Evolutionary conservation across 2,329 filamentous ascomycete species (phyloP).

Genomic region (Botrytis squamosa): DNA sequence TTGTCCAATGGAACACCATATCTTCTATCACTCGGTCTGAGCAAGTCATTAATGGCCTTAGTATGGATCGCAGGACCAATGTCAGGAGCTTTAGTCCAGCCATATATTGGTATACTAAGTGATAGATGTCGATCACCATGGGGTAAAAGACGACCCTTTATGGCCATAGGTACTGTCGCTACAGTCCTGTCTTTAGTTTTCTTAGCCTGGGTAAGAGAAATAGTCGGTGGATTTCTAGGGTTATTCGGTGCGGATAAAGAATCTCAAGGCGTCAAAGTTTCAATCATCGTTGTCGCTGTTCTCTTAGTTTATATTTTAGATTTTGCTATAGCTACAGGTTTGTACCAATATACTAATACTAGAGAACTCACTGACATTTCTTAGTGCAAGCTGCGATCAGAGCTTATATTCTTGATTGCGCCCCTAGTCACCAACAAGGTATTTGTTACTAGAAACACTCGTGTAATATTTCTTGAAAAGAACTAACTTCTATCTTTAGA

Average conservation of each 20-base stretch:
- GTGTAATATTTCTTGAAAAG: neutral
- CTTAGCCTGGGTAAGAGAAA: constrained; percentile 72
- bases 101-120: constrained; percentile 78
- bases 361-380: constrained; percentile 22
- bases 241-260: constrained; percentile 70
- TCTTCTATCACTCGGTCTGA: constrained; percentile 75
- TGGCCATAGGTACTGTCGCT: constrained; percentile 66
- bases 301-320: constrained; percentile 87
- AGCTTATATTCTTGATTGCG: constrained; percentile 91
- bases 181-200: constrained; percentile 67
- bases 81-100: constrained; percentile 76
- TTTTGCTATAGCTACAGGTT: constrained; percentile 90
- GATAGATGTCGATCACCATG: constrained; percentile 72
- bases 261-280: constrained; percentile 61
- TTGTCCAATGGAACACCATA: constrained; percentile 89
- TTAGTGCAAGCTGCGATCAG: constrained; percentile 84
- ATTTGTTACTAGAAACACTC: constrained; percentile 22
- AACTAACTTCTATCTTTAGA: constrained; percentile 26
- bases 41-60: constrained; percentile 77
- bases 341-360: constrained; percentile 32
- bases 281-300: constrained; percentile 76
- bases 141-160: constrained; percentile 81
- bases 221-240: constrained; percentile 64
- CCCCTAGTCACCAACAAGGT: constrained; percentile 84
- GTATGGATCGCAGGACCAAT: constrained; percentile 84